A percentile compares a stretch with the other conserved stretches of the same genome.
Conservation (phyloP, 176 grass and related monocot species). For the Paspalum vaginatum region DNA sequence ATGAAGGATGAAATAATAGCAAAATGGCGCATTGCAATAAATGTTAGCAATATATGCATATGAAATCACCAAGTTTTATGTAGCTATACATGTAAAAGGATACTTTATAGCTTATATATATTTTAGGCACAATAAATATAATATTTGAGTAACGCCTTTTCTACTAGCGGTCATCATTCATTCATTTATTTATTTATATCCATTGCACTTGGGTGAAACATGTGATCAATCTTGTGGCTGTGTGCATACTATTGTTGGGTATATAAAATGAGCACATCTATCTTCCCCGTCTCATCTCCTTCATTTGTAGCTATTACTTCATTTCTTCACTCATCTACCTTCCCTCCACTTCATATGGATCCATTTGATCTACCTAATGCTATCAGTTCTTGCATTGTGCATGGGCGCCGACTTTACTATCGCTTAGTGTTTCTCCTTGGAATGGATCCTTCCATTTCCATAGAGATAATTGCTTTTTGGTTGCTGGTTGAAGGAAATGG, state of each 20-base stretch:
- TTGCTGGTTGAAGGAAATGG: constrained; percentile 16
- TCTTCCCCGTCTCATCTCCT: background rate
- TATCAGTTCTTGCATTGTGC: background rate
- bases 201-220: background rate
- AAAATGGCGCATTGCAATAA: background rate
- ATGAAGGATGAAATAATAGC: too few species aligned
- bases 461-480: constrained; percentile 20
- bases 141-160: background rate
- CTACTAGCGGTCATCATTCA: background rate
- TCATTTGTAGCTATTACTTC: background rate
- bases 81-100: background rate
- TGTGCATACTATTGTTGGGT: background rate
- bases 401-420: constrained; percentile 9
- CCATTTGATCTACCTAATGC: background rate
- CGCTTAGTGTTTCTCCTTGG: constrained; percentile 22
- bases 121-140: background rate
- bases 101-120: background rate
- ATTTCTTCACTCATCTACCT: background rate
- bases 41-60: background rate
- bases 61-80: background rate
- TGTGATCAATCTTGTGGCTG: constrained; percentile 5
- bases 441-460: constrained; percentile 18
- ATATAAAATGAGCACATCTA: background rate
- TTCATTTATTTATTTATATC: background rate
- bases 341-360: background rate